These are phyloP conservation scores for Chenopodium formosanum DNA, from an alignment of 148 eudicot genomes.

Conservation along the genomic window DNA sequence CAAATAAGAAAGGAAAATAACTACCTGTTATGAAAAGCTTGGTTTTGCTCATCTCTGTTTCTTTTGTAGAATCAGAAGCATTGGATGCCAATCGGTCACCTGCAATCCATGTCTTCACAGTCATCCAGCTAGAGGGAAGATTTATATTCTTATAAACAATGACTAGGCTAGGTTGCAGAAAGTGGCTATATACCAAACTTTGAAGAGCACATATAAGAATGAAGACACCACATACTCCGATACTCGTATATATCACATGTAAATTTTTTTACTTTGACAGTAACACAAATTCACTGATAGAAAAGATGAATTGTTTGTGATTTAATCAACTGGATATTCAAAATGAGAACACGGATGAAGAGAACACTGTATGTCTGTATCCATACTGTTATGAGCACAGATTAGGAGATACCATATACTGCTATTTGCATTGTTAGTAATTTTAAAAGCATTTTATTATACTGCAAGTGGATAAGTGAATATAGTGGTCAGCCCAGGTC, in stretches of 20 bases:
- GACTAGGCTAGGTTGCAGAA: neutral
- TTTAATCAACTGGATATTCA: neutral
- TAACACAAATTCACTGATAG: neutral
- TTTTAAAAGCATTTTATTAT: neutral
- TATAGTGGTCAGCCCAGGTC: neutral
- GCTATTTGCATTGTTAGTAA: neutral
- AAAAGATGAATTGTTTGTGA: neutral
- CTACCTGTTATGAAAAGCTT: conserved; percentile 89
- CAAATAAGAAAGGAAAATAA: conserved; percentile 1
- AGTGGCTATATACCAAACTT: neutral
- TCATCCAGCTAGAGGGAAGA: neutral
- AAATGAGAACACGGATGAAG: neutral
- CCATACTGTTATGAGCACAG: neutral
- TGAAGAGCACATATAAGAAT: neutral
- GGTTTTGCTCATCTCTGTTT: conserved; percentile 51
- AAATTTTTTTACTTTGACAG: neutral
- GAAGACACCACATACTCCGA: neutral
- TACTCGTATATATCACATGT: neutral
- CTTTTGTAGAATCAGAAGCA: conserved; percentile 39
- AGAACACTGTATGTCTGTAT: neutral
- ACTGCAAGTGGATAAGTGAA: neutral
- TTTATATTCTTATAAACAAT: neutral
- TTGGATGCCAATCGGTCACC: conserved; percentile 36
- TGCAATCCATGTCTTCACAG: conserved; percentile 21
- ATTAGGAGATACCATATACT: neutral